These are phyloP conservation scores for Trametes versicolor DNA, from an alignment of 1,284 basidiomycete species.

Conservation along the genomic window DNA sequence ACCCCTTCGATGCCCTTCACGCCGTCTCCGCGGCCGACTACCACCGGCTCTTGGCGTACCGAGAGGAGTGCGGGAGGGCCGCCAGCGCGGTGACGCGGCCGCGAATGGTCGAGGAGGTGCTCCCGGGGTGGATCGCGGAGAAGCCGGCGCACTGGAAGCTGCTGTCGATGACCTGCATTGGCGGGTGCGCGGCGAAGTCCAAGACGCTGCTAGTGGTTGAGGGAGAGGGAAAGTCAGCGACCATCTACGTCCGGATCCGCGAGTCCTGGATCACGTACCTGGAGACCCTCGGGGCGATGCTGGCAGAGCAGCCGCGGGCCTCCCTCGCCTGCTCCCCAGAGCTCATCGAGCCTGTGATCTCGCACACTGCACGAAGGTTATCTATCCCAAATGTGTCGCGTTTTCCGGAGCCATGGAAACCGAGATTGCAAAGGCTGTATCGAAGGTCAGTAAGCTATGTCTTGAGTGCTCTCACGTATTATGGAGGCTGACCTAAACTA, in stretches of 20 bases:
- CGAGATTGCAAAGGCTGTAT: constrained; percentile 10
- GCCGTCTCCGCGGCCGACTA: constrained; percentile 8
- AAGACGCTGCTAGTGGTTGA: constrained; percentile 5
- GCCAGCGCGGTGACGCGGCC: constrained; percentile 6
- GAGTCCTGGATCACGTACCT: constrained; percentile 18
- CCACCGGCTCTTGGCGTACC: constrained; percentile 17
- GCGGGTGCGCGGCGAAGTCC: constrained; percentile 4
- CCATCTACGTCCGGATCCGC: constrained; percentile 13
- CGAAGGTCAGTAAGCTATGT: not conserved
- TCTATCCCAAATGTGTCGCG: not conserved
- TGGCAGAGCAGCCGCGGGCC: constrained; percentile 3
- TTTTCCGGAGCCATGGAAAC: constrained; percentile 10
- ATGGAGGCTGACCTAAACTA: not conserved
- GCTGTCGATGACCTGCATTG: constrained; percentile 5
- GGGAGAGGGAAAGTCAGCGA: constrained; percentile 1
- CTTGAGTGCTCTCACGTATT: not conserved
- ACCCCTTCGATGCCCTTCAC: constrained; percentile 8
- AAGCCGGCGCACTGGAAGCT: not conserved
- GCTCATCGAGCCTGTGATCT: constrained; percentile 20
- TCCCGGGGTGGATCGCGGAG: constrained; percentile 15
- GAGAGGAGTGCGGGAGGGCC: constrained; percentile 13
- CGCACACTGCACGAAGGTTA: constrained; percentile 6
- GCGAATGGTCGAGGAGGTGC: not conserved
- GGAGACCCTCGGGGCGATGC: not conserved
- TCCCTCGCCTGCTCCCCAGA: not conserved